Percentiles rank a stretch among this genome's conserved stretches.
Conservation (phyloP, 2,329 filamentous ascomycete species). For the Fusarium hostae region DNA sequence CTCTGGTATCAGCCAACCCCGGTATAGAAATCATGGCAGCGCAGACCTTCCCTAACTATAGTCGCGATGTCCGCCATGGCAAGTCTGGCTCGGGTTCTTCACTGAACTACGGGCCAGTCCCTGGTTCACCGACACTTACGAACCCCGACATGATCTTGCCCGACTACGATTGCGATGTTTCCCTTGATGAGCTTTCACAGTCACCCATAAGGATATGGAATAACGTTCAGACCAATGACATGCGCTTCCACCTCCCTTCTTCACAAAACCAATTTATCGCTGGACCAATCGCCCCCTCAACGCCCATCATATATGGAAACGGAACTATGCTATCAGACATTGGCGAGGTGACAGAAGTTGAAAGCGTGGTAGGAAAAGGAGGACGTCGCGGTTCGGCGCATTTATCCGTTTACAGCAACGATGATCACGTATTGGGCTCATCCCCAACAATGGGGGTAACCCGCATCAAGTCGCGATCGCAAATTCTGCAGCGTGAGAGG, state of each 20-base stretch:
- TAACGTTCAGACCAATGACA: slow-evolving; percentile 52
- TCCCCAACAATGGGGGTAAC: slow-evolving; percentile 60
- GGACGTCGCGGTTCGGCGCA: slow-evolving; percentile 53
- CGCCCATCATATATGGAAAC: slow-evolving; percentile 75
- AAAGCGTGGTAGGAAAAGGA: slow-evolving; percentile 59
- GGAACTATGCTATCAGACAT: slow-evolving; percentile 77
- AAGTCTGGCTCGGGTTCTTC: slow-evolving; percentile 40
- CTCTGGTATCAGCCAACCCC: not conserved
- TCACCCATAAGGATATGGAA: slow-evolving; percentile 66
- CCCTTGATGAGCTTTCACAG: slow-evolving; percentile 62
- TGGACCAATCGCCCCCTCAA: slow-evolving; percentile 63
- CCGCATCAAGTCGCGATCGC: slow-evolving; percentile 58
- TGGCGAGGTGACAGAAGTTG: slow-evolving; percentile 66
- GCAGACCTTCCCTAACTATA: slow-evolving; percentile 41
- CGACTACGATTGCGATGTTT: slow-evolving; percentile 70
- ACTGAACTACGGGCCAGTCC: slow-evolving; percentile 59
- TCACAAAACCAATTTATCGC: slow-evolving; percentile 53
- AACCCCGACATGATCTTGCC: slow-evolving; percentile 96
- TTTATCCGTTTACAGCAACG: slow-evolving; percentile 49
- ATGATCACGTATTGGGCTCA: slow-evolving; percentile 52
- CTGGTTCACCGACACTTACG: slow-evolving; percentile 85
- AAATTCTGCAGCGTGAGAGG: slow-evolving; percentile 58
- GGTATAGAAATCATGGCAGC: slow-evolving; percentile 46
- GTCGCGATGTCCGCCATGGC: slow-evolving; percentile 46
- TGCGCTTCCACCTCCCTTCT: slow-evolving; percentile 57